phyloP scores from a whole-genome alignment of 169 alveolate genomes.

The Cryptosporidium sp. region DNA sequence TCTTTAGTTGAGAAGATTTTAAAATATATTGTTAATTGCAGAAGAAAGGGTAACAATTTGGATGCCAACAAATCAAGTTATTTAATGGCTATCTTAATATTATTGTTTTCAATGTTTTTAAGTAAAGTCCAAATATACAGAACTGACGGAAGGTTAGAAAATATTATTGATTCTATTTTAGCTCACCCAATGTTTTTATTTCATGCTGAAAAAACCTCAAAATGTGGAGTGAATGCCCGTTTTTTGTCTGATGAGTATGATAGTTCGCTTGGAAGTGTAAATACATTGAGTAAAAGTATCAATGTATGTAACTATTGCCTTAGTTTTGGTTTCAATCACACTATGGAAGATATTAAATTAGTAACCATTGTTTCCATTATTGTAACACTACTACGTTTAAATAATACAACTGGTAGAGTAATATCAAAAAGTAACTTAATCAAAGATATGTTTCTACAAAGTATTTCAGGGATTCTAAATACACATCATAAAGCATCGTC shows the following conservation, averaged over 20 bases:
- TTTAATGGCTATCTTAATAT: background rate
- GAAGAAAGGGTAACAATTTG: background rate
- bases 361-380: conserved; percentile 12
- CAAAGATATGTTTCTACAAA: conserved; percentile 12
- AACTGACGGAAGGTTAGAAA: background rate
- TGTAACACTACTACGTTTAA: background rate
- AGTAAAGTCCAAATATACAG: background rate
- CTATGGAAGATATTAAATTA: background rate
- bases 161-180: background rate
- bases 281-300: background rate
- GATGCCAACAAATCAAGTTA: background rate
- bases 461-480: conserved; percentile 4
- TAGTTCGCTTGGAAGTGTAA: background rate
- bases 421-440: background rate
- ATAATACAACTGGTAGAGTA: background rate
- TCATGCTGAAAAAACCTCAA: background rate
- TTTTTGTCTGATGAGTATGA: background rate
- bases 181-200: conserved; percentile 18
- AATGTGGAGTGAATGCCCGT: background rate
- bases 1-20: conserved; percentile 12
- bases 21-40: conserved; percentile 18
- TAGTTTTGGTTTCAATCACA: conserved; percentile 26
- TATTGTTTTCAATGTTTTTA: background rate
- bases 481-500: background rate
- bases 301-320: conserved; percentile 17